phyloP scores from a whole-genome alignment of 495 filamentous ascomycete genomes.

The Penicillium waksmanii region DNA sequence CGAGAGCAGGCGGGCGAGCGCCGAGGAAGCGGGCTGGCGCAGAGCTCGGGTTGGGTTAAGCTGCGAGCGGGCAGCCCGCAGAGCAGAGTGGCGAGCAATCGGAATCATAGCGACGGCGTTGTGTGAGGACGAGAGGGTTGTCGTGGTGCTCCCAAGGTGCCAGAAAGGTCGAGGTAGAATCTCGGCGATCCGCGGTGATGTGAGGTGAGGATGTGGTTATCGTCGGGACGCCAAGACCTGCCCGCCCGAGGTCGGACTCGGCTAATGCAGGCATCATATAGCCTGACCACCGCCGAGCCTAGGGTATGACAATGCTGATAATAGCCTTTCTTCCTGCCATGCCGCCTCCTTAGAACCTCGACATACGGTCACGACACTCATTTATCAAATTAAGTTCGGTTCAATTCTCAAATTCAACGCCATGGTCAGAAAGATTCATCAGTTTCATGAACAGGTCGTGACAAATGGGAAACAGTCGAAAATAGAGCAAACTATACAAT shows the following conservation, averaged over 20 bases:
- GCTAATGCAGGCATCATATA: constrained; percentile 39
- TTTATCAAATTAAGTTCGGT: too few relatives aligned
- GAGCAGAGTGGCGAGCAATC: constrained; percentile 45
- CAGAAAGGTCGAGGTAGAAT: constrained; percentile 24
- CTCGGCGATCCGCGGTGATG: constrained; percentile 38
- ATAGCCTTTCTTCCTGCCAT: not conserved
- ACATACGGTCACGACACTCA: too few relatives aligned
- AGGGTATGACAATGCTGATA: constrained; percentile 13
- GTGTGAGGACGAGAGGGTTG: constrained; percentile 2
- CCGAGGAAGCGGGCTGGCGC: constrained; percentile 42
- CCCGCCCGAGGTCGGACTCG: constrained; percentile 48
- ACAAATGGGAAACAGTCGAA: too few relatives aligned
- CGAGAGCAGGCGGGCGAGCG: constrained; percentile 74
- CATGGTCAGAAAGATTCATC: too few relatives aligned
- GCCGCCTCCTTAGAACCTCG: too few relatives aligned
- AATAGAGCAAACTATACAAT: too few relatives aligned
- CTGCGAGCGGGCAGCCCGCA: constrained; percentile 55
- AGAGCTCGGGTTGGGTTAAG: constrained; percentile 34
- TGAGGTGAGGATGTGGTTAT: constrained; percentile 35
- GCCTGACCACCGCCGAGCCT: constrained; percentile 13
- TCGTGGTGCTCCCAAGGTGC: constrained; percentile 15
- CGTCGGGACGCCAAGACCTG: constrained; percentile 34
- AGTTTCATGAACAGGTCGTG: too few relatives aligned
- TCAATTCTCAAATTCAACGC: too few relatives aligned
- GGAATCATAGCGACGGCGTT: constrained; percentile 42